A percentile compares a stretch with the other conserved stretches of the same genome.
phyloP scores from a whole-genome alignment of 805 yeast genomes.

The Isabelozyma rhagii region DNA sequence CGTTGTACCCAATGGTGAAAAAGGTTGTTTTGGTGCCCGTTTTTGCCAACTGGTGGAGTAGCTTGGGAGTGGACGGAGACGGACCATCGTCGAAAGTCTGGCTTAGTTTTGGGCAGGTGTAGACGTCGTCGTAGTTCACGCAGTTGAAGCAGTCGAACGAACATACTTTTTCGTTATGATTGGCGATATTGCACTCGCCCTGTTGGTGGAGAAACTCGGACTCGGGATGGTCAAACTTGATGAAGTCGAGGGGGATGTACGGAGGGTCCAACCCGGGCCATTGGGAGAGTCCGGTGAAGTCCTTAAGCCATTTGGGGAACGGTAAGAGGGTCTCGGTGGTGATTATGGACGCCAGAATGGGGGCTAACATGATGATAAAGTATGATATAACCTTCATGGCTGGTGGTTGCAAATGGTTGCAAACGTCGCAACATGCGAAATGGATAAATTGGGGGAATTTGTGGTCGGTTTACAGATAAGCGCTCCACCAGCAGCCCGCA shows the following conservation, averaged over 20 bases:
- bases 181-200: conserved; percentile 54
- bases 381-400: neutral
- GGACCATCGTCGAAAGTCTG: conserved; percentile 98
- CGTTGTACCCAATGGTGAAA: conserved; percentile 81
- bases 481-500: neutral
- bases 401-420: neutral
- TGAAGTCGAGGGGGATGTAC: conserved; percentile 74
- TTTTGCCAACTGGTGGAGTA: conserved; percentile 49
- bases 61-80: conserved; percentile 59
- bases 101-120: conserved; percentile 67
- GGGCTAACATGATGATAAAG: neutral
- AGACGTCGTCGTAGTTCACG: conserved; percentile 70
- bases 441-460: neutral
- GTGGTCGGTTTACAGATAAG: neutral
- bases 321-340: conserved; percentile 27
- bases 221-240: conserved; percentile 51
- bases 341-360: neutral
- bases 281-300: conserved; percentile 63
- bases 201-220: conserved; percentile 44
- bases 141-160: conserved; percentile 87
- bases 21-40: conserved; percentile 57
- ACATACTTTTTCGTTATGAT: conserved; percentile 45
- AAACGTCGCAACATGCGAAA: neutral
- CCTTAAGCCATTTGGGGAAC: conserved; percentile 77
- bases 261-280: conserved; percentile 95